Conservation (phyloP, 2,329 filamentous ascomycete genomes). For the Aspergillus sp. region DNA sequence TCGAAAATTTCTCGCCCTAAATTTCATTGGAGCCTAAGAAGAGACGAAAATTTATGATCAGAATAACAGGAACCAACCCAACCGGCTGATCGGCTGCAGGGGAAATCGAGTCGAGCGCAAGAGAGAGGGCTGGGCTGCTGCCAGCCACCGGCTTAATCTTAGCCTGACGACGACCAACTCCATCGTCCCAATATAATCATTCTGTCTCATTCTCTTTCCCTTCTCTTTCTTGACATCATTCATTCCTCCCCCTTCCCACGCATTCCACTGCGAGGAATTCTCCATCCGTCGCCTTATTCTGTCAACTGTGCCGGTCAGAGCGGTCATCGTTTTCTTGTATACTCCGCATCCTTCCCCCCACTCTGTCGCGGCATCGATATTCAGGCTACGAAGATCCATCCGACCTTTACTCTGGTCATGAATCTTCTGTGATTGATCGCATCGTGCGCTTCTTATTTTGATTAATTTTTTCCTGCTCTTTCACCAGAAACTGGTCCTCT, state of each 20-base stretch:
- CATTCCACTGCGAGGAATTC: not conserved
- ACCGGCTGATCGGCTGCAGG: too few relatives aligned
- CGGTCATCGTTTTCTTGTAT: too few relatives aligned
- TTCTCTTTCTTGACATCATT: not conserved
- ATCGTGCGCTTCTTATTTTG: not conserved
- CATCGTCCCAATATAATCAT: constrained; percentile 5
- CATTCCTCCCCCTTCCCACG: not conserved
- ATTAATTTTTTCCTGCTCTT: not conserved
- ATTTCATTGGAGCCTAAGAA: too few relatives aligned
- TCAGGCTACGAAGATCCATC: not conserved
- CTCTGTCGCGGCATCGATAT: not conserved
- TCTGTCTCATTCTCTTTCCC: not conserved
- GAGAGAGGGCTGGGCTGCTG: constrained; percentile 25
- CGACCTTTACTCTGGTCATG: not conserved
- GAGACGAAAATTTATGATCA: too few relatives aligned
- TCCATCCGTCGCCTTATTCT: not conserved
- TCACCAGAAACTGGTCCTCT: not conserved
- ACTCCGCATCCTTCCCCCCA: not conserved
- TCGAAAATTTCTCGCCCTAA: too few relatives aligned
- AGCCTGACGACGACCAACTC: constrained; percentile 1
- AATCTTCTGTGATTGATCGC: not conserved
- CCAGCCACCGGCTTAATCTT: constrained; percentile 29
- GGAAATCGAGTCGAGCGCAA: not conserved
- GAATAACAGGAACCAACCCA: too few relatives aligned
- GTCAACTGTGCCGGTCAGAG: too few relatives aligned